These are phyloP conservation scores for Myotisia sp. DNA, from an alignment of 2,329 filamentous ascomycete species.

Conservation along the genomic window DNA sequence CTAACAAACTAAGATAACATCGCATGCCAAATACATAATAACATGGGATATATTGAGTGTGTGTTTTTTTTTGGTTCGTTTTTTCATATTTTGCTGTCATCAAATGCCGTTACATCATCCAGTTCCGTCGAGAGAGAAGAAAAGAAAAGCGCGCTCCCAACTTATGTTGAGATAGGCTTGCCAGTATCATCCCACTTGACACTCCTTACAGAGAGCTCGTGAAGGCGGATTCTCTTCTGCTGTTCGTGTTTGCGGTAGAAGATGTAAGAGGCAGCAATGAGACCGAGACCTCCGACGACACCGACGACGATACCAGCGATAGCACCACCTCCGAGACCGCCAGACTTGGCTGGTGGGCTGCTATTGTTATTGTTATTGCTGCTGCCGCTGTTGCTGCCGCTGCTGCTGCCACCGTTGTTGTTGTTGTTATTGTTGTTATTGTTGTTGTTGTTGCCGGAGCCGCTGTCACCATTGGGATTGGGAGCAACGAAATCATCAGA, in stretches of 20 bases:
- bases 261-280: constrained; percentile 13
- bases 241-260: constrained; percentile 4
- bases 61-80: too few species aligned
- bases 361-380: too few species aligned
- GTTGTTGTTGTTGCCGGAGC: constrained; percentile 13
- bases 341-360: too few species aligned
- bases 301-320: constrained; percentile 32
- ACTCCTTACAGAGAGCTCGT: constrained; percentile 1
- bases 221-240: neutral
- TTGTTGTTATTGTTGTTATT: constrained; percentile 14
- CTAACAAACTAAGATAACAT: too few species aligned
- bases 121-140: too few species aligned
- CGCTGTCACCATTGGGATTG: too few species aligned
- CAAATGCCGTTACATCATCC: too few species aligned
- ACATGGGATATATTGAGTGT: too few species aligned
- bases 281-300: constrained; percentile 12
- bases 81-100: too few species aligned
- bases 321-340: constrained; percentile 27
- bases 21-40: too few species aligned
- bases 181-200: constrained; percentile 5
- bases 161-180: too few species aligned
- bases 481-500: constrained; percentile 20
- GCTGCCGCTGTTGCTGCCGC: neutral
- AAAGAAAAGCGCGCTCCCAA: too few species aligned
- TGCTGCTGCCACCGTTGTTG: constrained; percentile 7